Evolutionary conservation across 148 eudicot species (phyloP).

Genomic region (Spergularia bocconei): DNA sequence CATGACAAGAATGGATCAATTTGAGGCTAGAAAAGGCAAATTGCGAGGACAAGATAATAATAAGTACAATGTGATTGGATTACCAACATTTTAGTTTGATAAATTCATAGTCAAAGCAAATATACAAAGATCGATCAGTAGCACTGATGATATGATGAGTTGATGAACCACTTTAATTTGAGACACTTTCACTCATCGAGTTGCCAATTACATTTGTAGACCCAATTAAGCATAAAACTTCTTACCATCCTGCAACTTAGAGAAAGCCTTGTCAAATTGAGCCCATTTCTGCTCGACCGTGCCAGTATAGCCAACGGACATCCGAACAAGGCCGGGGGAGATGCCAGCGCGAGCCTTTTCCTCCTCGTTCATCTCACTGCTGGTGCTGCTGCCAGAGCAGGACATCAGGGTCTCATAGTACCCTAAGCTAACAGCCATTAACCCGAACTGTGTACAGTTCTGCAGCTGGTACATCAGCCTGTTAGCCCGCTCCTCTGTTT

Average conservation of each 20-base stretch:
- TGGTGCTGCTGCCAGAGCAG: conserved; percentile 86
- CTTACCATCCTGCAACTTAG: conserved; percentile 39
- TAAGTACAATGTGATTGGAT: no score
- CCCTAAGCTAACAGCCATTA: conserved; percentile 94
- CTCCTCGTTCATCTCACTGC: conserved; percentile 74
- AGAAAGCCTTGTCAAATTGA: conserved; percentile 74
- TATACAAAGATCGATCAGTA: not conserved
- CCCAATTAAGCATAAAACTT: conserved; percentile 14
- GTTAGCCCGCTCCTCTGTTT: conserved; percentile 69
- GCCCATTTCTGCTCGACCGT: conserved; percentile 89
- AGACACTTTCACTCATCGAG: not conserved
- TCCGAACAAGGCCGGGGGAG: conserved; percentile 79
- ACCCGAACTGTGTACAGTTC: conserved; percentile 72
- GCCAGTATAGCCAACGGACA: conserved; percentile 84
- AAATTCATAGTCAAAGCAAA: not conserved
- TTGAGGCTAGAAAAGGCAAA: no score
- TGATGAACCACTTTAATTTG: not conserved
- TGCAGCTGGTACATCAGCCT: conserved; percentile 72
- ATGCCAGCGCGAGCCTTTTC: conserved; percentile 82
- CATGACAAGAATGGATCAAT: no score
- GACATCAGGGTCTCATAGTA: conserved; percentile 98
- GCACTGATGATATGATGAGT: not conserved
- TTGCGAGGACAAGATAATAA: no score
- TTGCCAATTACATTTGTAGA: no score
- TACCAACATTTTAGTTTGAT: not conserved